Base-by-base conservation (phyloP, 2,329 filamentous ascomycete species). In the Cladosporium sp. region DNA sequence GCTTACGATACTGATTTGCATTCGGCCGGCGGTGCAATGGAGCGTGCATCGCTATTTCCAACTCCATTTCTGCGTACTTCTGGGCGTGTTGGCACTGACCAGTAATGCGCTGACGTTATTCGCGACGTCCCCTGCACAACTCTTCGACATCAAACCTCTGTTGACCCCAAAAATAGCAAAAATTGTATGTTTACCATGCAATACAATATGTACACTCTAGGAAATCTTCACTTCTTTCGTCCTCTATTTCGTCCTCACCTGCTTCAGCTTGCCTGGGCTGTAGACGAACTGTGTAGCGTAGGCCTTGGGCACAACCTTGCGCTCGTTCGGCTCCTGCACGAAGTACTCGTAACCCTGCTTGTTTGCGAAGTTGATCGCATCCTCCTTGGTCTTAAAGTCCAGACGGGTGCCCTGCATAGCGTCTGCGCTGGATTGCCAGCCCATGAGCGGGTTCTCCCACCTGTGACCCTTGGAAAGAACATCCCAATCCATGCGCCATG, bases 261-360 rank as follows among this genome's bases (percentile, higher is more conserved):
- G 77, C 57, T 96, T 97, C 68, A 97, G 76, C 80, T 92, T 93
- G 71, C 82, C 85, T 11, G 86, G 75, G 55, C 83, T 83, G 75
- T 94, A 91, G 56, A 91, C 67, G 72, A 97, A 98, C 76, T 97
- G 95, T 72, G 95, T 94, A 54, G 93, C 92, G 69, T 98, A 98
- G 9, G 88, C 86, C 82, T 98, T 98, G 54, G 90, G 88, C 13
- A 83, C 75, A 62, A 96, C 85, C 65, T 85, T 86, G 66, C 93
- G 83, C 71, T 83, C 82, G 65, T 96, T 94, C 30, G 93, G 92
- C 74, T 97, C 93, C 77, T 97, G 93, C 19, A 98, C 91, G 69
- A 93, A 97, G 72, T 95, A 98, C 69, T 98, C 92, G 68, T 98
- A 98, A 30, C 94, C 93, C 72, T 98, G 93, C 80, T 97, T 98